Evolutionary conservation across 495 filamentous ascomycete species (phyloP).

Genomic region (Neurospora africana): DNA sequence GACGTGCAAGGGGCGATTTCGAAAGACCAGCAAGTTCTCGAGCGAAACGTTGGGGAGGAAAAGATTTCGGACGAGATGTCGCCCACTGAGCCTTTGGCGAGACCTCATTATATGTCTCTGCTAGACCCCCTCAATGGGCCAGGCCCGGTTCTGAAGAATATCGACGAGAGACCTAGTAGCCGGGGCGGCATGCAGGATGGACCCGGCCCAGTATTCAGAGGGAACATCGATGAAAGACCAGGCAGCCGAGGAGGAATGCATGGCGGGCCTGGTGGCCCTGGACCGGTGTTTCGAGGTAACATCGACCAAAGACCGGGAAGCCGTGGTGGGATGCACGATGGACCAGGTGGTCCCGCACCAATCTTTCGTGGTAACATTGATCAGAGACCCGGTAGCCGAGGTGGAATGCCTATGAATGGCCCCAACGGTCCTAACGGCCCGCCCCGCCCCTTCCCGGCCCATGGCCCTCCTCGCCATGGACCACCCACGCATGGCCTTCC

Average conservation of each 20-base stretch:
- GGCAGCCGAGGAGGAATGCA: background rate
- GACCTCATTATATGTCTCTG: background rate
- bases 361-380: constrained; percentile 18
- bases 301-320: constrained; percentile 16
- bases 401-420: background rate
- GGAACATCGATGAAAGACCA: background rate
- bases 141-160: background rate
- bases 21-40: background rate
- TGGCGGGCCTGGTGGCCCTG: background rate
- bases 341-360: background rate
- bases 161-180: background rate
- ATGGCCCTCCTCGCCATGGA: constrained; percentile 15
- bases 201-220: background rate
- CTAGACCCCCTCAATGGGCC: background rate
- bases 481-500: constrained; percentile 21
- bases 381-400: constrained; percentile 14
- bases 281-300: constrained; percentile 16
- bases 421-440: constrained; percentile 2
- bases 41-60: background rate
- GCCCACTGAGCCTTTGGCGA: background rate
- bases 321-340: constrained; percentile 3
- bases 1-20: background rate
- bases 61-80: background rate
- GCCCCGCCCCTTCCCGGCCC: constrained; percentile 12
- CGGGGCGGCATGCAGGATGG: background rate